These are phyloP conservation scores for Leucogyrophana mollusca DNA, from an alignment of 768 basidiomycete genomes.

Conservation along the genomic window DNA sequence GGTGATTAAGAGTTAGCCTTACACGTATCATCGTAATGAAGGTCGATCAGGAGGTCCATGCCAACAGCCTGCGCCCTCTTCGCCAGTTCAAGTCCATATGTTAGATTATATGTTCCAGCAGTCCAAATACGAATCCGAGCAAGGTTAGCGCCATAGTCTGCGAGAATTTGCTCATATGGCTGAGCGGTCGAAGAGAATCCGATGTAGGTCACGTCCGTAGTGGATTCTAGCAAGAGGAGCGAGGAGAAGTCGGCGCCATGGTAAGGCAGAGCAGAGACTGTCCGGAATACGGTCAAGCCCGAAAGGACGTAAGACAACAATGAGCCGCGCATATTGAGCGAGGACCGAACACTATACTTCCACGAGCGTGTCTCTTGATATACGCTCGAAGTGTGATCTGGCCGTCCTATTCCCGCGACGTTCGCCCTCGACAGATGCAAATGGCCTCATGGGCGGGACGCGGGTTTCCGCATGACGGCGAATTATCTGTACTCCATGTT, in stretches of 20 bases:
- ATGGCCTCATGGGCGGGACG: too few species aligned
- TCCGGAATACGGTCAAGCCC: too few species aligned
- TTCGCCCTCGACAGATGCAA: too few species aligned
- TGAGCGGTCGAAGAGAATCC: conserved; percentile 27
- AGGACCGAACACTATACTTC: too few species aligned
- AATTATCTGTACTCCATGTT: too few species aligned
- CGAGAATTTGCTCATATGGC: conserved; percentile 52
- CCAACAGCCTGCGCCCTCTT: conserved; percentile 57
- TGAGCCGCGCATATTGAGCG: too few species aligned
- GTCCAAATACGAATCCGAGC: conserved; percentile 66
- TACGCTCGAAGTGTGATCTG: too few species aligned
- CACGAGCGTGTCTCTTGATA: too few species aligned
- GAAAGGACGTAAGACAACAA: too few species aligned
- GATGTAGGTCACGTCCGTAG: conserved; percentile 41
- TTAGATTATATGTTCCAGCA: conserved; percentile 53
- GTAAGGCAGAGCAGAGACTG: conserved; percentile 39
- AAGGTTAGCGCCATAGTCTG: conserved; percentile 52
- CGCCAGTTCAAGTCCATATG: conserved; percentile 51
- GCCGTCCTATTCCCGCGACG: too few species aligned
- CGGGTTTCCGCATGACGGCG: too few species aligned
- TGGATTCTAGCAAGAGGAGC: conserved; percentile 48
- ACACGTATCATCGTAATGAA: conserved; percentile 70
- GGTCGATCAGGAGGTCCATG: conserved; percentile 52
- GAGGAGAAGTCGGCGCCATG: conserved; percentile 59
- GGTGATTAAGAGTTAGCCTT: conserved; percentile 12